phyloP scores from a whole-genome alignment of 768 basidiomycete genomes.

The Baorangia bicolor region DNA sequence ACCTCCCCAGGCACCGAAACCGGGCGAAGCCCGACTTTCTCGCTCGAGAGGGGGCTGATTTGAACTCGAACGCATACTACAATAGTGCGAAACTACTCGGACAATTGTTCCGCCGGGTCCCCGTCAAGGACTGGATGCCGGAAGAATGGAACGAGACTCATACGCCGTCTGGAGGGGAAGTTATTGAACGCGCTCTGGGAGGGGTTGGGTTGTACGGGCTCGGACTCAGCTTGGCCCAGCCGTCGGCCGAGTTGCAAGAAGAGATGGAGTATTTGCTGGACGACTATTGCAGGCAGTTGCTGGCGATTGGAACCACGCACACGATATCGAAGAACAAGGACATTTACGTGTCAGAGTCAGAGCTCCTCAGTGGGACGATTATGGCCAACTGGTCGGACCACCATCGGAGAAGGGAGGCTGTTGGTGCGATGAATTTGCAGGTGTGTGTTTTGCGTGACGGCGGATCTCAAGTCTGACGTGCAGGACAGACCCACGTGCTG shows the following conservation, averaged over 20 bases:
- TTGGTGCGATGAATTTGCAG: slow-evolving; percentile 45
- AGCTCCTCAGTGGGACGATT: slow-evolving; percentile 46
- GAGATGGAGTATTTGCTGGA: slow-evolving; percentile 41
- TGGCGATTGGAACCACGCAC: slow-evolving; percentile 35
- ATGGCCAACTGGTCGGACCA: slow-evolving; percentile 45
- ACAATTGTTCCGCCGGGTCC: slow-evolving; percentile 44
- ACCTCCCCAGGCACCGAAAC: slow-evolving; percentile 33
- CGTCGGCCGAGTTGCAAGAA: slow-evolving; percentile 29
- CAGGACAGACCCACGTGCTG: slow-evolving; percentile 38
- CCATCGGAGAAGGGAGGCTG: slow-evolving; percentile 39
- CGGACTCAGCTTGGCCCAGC: slow-evolving; percentile 28
- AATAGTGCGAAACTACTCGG: slow-evolving; percentile 44
- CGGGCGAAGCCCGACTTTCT: slow-evolving; percentile 43
- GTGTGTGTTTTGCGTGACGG: slow-evolving; percentile 21
- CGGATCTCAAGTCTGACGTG: neutral
- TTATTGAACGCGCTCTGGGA: slow-evolving; percentile 28
- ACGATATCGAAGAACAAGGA: slow-evolving; percentile 39
- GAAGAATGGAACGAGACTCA: slow-evolving; percentile 13
- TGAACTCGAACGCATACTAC: slow-evolving; percentile 33
- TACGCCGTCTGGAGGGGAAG: slow-evolving; percentile 29
- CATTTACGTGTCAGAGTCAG: slow-evolving; percentile 38
- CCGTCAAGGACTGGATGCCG: slow-evolving; percentile 34
- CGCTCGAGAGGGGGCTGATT: slow-evolving; percentile 38
- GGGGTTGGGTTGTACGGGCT: slow-evolving; percentile 29
- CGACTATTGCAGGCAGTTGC: slow-evolving; percentile 35